These are phyloP conservation scores for Lachnellula arida DNA, from an alignment of 2,329 filamentous ascomycete species.

Conservation along the genomic window DNA sequence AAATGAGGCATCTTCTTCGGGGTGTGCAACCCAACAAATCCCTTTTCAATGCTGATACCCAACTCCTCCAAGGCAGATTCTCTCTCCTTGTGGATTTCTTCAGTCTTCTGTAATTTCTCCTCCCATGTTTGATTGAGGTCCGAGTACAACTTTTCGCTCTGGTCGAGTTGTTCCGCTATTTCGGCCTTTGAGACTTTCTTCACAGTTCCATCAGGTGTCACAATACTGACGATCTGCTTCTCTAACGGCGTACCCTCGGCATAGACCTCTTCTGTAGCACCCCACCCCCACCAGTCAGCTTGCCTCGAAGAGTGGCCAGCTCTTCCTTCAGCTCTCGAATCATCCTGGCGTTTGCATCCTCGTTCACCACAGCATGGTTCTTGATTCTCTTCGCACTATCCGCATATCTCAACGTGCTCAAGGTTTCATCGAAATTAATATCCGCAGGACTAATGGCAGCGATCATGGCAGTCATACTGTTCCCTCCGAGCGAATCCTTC, in stretches of 20 bases:
- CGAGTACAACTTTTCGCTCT: constrained; percentile 92
- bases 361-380: constrained; percentile 99
- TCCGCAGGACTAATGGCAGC: constrained; percentile 96
- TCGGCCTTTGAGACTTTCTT: constrained; percentile 98
- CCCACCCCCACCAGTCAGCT: constrained; percentile 62
- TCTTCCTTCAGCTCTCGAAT: constrained; percentile 97
- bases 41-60: constrained; percentile 98
- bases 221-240: constrained; percentile 94
- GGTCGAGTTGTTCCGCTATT: constrained; percentile 91
- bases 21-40: constrained; percentile 89
- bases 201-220: constrained; percentile 73
- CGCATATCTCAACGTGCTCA: constrained; percentile 92
- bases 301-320: constrained; percentile 76
- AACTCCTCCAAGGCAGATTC: constrained; percentile 93
- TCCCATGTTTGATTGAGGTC: constrained; percentile 99
- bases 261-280: constrained; percentile 73
- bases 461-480: constrained; percentile 99
- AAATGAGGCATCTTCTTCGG: constrained; percentile 99
- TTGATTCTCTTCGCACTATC: constrained; percentile 99
- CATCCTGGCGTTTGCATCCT: constrained; percentile 98
- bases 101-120: constrained; percentile 89
- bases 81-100: constrained; percentile 95
- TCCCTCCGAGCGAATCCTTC: constrained; percentile 94
- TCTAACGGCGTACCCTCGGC: constrained; percentile 88
- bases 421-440: constrained; percentile 97